Evolutionary conservation across 768 basidiomycete genomes (phyloP).

Genomic region (Psilocybe sp.): DNA sequence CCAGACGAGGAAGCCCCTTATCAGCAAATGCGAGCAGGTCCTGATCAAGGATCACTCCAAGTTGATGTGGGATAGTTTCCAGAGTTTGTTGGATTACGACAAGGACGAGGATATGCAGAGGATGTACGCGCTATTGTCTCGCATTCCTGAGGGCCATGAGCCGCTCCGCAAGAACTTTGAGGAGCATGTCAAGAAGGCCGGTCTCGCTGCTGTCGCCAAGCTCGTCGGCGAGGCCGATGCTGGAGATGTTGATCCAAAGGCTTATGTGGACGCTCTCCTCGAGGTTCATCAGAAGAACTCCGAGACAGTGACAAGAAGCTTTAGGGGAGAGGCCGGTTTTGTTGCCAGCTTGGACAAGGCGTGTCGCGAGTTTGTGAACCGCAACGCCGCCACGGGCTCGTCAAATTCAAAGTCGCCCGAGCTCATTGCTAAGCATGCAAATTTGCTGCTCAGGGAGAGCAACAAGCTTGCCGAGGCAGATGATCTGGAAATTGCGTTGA

Average conservation of each 20-base stretch:
- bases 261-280: conserved; percentile 89
- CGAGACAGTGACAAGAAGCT: conserved; percentile 84
- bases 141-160: conserved; percentile 88
- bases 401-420: conserved; percentile 89
- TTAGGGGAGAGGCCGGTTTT: conserved; percentile 91
- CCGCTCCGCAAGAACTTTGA: conserved; percentile 91
- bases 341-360: conserved; percentile 93
- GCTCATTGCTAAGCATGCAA: conserved; percentile 87
- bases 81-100: conserved; percentile 84
- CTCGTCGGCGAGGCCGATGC: conserved; percentile 60
- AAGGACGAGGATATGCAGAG: conserved; percentile 93
- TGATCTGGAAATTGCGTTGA: conserved; percentile 85
- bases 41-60: conserved; percentile 85
- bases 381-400: conserved; percentile 85
- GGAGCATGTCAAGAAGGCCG: conserved; percentile 91
- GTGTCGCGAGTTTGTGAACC: conserved; percentile 92
- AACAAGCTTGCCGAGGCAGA: conserved; percentile 94
- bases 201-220: conserved; percentile 77
- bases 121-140: conserved; percentile 90
- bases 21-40: conserved; percentile 85
- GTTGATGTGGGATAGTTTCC: conserved; percentile 92
- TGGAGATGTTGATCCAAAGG: conserved; percentile 82
- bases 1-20: conserved; percentile 77
- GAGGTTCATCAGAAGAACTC: conserved; percentile 91
- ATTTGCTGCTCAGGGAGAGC: conserved; percentile 86